Evolutionary conservation across 1,284 basidiomycete genomes (phyloP).

Genomic region (Papiliotrema nemorosa): DNA sequence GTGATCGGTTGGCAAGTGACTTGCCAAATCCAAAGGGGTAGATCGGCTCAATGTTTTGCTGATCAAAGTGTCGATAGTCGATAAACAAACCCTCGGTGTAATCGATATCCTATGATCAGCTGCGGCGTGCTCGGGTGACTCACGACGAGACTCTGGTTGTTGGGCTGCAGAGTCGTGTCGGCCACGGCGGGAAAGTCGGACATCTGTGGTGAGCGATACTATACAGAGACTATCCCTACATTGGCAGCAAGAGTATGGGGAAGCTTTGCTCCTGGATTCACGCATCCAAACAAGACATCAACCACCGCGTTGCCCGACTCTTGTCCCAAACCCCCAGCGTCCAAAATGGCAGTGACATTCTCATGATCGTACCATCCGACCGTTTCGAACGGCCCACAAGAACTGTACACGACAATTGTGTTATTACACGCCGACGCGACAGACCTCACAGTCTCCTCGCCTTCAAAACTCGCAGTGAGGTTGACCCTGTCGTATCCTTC

Average conservation of each 20-base stretch:
- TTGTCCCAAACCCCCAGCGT: constrained; percentile 72
- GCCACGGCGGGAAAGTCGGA: constrained; percentile 37
- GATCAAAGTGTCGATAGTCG: constrained; percentile 49
- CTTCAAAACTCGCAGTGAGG: constrained; percentile 15
- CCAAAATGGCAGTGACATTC: constrained; percentile 61
- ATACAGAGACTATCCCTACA: not conserved
- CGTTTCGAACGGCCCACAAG: constrained; percentile 13
- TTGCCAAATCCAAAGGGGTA: constrained; percentile 50
- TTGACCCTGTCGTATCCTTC: constrained; percentile 8
- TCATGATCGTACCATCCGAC: constrained; percentile 48
- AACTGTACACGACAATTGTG: constrained; percentile 14
- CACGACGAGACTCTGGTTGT: constrained; percentile 9
- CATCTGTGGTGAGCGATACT: constrained; percentile 5
- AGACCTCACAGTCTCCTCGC: constrained; percentile 14
- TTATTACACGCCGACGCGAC: constrained; percentile 14
- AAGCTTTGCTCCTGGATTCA: constrained; percentile 65
- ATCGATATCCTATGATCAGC: constrained; percentile 6
- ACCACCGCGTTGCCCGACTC: constrained; percentile 66
- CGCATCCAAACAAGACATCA: constrained; percentile 69
- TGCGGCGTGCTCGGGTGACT: not conserved
- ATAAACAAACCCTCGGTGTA: constrained; percentile 44
- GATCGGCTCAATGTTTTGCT: constrained; percentile 44
- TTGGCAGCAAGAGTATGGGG: constrained; percentile 45
- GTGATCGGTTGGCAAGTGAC: not conserved
- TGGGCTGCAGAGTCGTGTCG: constrained; percentile 6